A percentile compares a stretch with the other conserved stretches of the same genome.
phyloP scores from a whole-genome alignment of 805 yeast genomes.

The Starmerella sp. region DNA sequence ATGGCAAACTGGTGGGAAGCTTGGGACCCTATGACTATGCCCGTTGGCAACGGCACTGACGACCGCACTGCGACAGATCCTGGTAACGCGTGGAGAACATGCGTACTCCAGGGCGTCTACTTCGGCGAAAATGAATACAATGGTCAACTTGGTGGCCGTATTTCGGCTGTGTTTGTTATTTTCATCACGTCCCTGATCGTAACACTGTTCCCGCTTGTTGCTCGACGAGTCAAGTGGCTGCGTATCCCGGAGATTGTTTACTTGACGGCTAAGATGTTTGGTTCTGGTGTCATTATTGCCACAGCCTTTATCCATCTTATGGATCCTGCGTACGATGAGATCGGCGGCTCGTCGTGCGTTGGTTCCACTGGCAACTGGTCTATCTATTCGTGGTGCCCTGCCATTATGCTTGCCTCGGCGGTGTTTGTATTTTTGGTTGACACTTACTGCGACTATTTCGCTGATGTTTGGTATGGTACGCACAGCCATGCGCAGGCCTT shows the following conservation, averaged over 20 bases:
- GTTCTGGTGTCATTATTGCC: slow-evolving; percentile 68
- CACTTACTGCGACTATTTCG: slow-evolving; percentile 37
- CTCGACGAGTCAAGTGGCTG: slow-evolving; percentile 23
- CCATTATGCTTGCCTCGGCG: slow-evolving; percentile 40
- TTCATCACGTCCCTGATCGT: slow-evolving; percentile 37
- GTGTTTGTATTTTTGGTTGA: slow-evolving; percentile 42
- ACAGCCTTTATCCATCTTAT: slow-evolving; percentile 64
- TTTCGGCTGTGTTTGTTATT: slow-evolving; percentile 53
- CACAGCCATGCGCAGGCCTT: slow-evolving; percentile 15
- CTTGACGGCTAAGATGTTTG: slow-evolving; percentile 38
- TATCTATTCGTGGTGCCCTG: slow-evolving; percentile 46
- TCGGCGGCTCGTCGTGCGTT: slow-evolving; percentile 32
- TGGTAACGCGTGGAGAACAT: slow-evolving; percentile 33
- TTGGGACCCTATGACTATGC: slow-evolving; percentile 29
- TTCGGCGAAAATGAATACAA: slow-evolving; percentile 34
- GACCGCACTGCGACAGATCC: not conserved
- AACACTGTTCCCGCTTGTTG: slow-evolving; percentile 37
- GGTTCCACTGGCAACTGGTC: slow-evolving; percentile 38
- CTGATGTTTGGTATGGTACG: slow-evolving; percentile 24
- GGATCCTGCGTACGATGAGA: slow-evolving; percentile 31
- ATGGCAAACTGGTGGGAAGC: slow-evolving; percentile 18
- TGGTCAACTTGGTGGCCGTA: slow-evolving; percentile 38
- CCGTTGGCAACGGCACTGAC: slow-evolving; percentile 1
- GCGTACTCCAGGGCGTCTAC: slow-evolving; percentile 35
- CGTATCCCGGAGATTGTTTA: slow-evolving; percentile 29